Evolutionary conservation across 352 stramenopile genomes (phyloP).

Genomic region (Globisporangium apiculatum): DNA sequence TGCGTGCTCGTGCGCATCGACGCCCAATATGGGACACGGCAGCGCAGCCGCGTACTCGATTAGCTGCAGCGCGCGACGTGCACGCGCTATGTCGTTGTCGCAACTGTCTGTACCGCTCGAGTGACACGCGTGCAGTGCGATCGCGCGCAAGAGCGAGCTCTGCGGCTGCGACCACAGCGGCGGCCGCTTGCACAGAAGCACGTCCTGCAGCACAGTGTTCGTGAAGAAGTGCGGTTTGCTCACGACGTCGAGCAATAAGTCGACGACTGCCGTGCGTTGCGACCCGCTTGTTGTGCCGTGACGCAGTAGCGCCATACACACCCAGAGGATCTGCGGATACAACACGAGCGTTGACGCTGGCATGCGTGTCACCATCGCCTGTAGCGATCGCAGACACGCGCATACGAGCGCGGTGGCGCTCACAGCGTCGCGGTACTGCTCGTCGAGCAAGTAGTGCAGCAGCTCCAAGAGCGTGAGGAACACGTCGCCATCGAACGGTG

Average conservation of each 20-base stretch:
- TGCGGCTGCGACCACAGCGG: conserved; percentile 30
- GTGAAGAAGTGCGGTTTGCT: conserved; percentile 38
- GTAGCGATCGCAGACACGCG: conserved; percentile 39
- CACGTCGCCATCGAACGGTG: conserved; percentile 51
- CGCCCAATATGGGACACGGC: conserved; percentile 25
- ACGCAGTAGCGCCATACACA: conserved; percentile 60
- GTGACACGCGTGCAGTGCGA: conserved; percentile 27
- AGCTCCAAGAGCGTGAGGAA: conserved; percentile 50
- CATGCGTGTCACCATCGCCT: conserved; percentile 38
- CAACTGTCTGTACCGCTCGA: conserved; percentile 3
- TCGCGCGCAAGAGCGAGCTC: conserved; percentile 39
- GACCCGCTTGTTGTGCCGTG: conserved; percentile 21
- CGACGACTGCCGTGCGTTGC: conserved; percentile 23
- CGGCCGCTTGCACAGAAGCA: conserved; percentile 43
- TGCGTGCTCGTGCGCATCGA: conserved; percentile 26
- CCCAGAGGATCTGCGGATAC: conserved; percentile 77
- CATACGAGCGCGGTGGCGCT: conserved; percentile 20
- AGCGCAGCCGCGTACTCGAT: conserved; percentile 21
- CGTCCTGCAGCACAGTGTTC: conserved; percentile 29
- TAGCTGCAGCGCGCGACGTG: conserved; percentile 13
- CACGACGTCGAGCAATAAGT: conserved; percentile 39
- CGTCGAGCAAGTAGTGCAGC: conserved; percentile 36
- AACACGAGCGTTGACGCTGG: conserved; percentile 41
- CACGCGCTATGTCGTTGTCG: not conserved
- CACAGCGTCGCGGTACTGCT: conserved; percentile 17